A percentile compares a stretch with the other conserved stretches of the same genome.
Evolutionary conservation across 208 protist species (phyloP).

Genomic region (Leishmania gerbilli): DNA sequence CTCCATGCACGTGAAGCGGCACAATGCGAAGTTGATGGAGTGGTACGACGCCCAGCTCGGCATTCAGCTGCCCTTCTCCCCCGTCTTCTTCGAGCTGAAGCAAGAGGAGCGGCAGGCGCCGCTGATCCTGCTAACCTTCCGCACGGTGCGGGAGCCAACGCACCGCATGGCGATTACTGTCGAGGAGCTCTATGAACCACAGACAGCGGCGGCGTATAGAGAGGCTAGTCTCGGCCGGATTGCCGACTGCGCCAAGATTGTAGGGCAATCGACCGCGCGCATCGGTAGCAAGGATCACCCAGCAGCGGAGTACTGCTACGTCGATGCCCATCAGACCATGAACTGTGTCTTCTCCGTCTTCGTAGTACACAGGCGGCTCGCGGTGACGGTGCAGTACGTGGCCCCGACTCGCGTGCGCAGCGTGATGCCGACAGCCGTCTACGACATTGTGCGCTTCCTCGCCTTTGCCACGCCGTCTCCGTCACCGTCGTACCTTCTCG

Average conservation of each 20-base stretch:
- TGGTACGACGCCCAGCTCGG: slow-evolving; percentile 82
- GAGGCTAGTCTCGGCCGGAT: slow-evolving; percentile 65
- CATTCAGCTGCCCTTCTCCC: slow-evolving; percentile 70
- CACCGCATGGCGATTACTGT: slow-evolving; percentile 73
- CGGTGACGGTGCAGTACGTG: slow-evolving; percentile 81
- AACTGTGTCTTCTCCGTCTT: slow-evolving; percentile 80
- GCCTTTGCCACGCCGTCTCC: slow-evolving; percentile 51
- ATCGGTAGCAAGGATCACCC: slow-evolving; percentile 65
- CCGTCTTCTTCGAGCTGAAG: slow-evolving; percentile 67
- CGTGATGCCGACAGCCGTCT: slow-evolving; percentile 69
- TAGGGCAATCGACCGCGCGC: slow-evolving; percentile 52
- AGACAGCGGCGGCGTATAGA: slow-evolving; percentile 59
- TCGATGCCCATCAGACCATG: slow-evolving; percentile 45
- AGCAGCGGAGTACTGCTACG: slow-evolving; percentile 82
- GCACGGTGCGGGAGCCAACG: slow-evolving; percentile 61
- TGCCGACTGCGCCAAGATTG: slow-evolving; percentile 56
- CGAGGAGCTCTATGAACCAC: slow-evolving; percentile 48
- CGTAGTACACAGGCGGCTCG: slow-evolving; percentile 59
- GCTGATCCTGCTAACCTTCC: slow-evolving; percentile 69
- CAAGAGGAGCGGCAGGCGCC: slow-evolving; percentile 84
- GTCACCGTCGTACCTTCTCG: slow-evolving; percentile 84
- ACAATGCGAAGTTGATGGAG: slow-evolving; percentile 67
- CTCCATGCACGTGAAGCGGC: slow-evolving; percentile 65
- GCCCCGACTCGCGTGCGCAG: slow-evolving; percentile 61
- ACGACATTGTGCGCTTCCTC: slow-evolving; percentile 73